Evolutionary conservation across 176 grass and related monocot species (phyloP).

Genomic region (Otatea glauca): DNA sequence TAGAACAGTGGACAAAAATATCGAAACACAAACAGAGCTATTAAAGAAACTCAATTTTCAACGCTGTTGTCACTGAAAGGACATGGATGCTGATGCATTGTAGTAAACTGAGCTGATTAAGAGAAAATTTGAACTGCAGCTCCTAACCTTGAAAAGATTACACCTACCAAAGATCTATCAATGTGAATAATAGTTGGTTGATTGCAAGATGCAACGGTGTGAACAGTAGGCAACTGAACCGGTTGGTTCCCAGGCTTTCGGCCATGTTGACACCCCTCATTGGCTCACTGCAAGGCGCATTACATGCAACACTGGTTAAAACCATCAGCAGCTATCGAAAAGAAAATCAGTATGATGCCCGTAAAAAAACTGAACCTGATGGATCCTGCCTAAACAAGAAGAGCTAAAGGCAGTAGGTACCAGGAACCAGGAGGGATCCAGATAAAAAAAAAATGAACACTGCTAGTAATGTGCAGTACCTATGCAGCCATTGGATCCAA

Average conservation of each 20-base stretch:
- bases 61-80: not conserved
- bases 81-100: not conserved
- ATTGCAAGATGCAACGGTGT: not conserved
- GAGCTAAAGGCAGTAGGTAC: not conserved
- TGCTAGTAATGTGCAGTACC: not conserved
- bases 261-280: not conserved
- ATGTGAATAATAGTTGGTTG: not conserved
- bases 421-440: not conserved
- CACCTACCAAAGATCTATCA: not conserved
- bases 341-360: not conserved
- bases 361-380: not conserved
- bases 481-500: not conserved
- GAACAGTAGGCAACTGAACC: not conserved
- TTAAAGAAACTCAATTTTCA: not conserved
- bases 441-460: not conserved
- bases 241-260: not conserved
- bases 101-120: not conserved
- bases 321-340: not conserved
- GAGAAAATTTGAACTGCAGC: not conserved
- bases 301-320: not conserved
- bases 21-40: not conserved
- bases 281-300: not conserved
- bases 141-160: not conserved
- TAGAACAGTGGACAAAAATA: not conserved
- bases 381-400: not conserved